A percentile compares a stretch with the other conserved stretches of the same genome.
phyloP scores from a whole-genome alignment of 805 yeast genomes.

The Pichia nakasei region DNA sequence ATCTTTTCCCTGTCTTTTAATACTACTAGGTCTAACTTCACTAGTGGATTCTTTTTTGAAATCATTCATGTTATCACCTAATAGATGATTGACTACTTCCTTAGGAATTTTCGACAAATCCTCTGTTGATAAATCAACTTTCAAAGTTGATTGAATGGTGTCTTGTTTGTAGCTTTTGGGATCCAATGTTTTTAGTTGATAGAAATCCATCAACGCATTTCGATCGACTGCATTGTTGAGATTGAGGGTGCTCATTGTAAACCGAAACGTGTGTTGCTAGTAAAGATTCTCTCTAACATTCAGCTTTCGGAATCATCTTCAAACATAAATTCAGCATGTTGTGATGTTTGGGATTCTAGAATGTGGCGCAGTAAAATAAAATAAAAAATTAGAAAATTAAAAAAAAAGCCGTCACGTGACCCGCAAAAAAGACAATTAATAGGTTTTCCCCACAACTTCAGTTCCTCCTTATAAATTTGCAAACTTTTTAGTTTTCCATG shows the following conservation, averaged over 20 bases:
- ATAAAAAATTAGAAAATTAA: no score
- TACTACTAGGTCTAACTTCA: background rate
- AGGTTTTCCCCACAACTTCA: no score
- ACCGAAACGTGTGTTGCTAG: background rate
- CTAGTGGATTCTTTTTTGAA: background rate
- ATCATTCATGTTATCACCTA: conserved; percentile 16
- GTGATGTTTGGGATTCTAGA: no score
- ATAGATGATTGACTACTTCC: conserved; percentile 18
- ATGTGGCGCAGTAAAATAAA: no score
- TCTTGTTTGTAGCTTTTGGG: conserved; percentile 28
- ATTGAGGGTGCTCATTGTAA: background rate
- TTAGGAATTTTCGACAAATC: conserved; percentile 16
- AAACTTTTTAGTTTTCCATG: no score
- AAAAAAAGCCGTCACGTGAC: no score
- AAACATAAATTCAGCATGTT: no score
- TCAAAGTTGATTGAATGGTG: conserved; percentile 14
- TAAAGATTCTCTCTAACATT: background rate
- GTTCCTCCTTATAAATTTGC: no score
- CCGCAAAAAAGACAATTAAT: no score
- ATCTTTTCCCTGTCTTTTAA: background rate
- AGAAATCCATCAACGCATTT: conserved; percentile 24
- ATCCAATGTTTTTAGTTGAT: conserved; percentile 34
- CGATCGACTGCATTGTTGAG: conserved; percentile 5
- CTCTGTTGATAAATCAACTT: conserved; percentile 12
- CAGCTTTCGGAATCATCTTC: no score